phyloP scores from a whole-genome alignment of 179 eudicot species.

The Heliamphora pulchella region DNA sequence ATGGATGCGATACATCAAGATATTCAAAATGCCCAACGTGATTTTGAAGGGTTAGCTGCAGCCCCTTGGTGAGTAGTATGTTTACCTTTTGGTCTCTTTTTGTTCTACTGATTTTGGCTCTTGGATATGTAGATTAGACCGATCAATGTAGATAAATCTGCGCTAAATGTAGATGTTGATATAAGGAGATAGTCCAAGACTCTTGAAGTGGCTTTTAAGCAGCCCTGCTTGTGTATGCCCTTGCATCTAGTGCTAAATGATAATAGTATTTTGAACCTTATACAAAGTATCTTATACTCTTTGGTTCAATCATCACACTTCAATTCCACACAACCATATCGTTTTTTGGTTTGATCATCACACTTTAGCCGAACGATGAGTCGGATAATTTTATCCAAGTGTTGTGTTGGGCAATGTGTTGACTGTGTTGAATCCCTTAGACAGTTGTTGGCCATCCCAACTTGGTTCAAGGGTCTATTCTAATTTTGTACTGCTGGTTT shows the following conservation, averaged over 20 bases:
- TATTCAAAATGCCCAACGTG: not conserved
- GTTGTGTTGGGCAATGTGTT: too few species aligned
- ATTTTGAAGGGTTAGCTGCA: constrained; percentile 11
- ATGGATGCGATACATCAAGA: constrained; percentile 13
- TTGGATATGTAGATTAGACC: not conserved
- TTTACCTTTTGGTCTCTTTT: constrained; percentile 6
- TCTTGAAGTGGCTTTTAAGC: not conserved
- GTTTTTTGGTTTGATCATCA: too few species aligned
- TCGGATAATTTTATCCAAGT: too few species aligned
- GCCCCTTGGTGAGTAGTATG: constrained; percentile 8
- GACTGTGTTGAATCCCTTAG: too few species aligned
- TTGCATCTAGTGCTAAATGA: not conserved
- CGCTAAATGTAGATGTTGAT: not conserved
- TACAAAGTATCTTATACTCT: too few species aligned
- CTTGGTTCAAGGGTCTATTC: too few species aligned
- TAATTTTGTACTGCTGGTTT: too few species aligned
- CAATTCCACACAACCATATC: too few species aligned
- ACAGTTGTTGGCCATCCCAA: too few species aligned
- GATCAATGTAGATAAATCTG: not conserved
- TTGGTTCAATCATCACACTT: too few species aligned
- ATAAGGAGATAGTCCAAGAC: not conserved
- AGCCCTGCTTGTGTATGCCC: not conserved
- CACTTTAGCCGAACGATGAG: too few species aligned
- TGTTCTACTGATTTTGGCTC: not conserved
- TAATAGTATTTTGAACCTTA: not conserved